Evolutionary conservation across 1,284 basidiomycete species (phyloP).

Genomic region (Baeospora myosura): DNA sequence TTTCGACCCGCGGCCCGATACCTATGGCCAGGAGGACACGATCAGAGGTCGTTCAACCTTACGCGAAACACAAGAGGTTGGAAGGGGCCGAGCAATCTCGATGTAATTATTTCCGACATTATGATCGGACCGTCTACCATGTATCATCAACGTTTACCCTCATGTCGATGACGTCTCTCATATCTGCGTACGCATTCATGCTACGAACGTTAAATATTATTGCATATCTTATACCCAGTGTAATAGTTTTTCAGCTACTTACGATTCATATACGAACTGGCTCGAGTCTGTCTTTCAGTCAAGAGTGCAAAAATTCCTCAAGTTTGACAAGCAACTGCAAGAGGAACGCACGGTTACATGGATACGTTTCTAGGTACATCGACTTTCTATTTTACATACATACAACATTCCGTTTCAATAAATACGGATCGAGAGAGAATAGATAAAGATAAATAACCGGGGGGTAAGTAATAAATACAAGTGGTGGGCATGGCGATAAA

Average conservation of each 20-base stretch:
- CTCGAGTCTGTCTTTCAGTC: background rate
- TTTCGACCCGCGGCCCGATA: conserved; percentile 50
- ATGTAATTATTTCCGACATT: conserved; percentile 38
- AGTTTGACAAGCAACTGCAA: background rate
- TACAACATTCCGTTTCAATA: too few species aligned
- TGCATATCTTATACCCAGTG: background rate
- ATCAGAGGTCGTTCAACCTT: conserved; percentile 55
- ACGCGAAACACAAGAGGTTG: conserved; percentile 49
- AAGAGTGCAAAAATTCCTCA: too few species aligned
- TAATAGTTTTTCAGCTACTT: background rate
- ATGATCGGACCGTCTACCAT: background rate
- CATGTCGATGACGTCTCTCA: conserved; percentile 3
- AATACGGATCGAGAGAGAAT: too few species aligned
- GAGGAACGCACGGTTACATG: background rate
- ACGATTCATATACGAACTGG: background rate
- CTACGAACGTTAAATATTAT: background rate
- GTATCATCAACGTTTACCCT: conserved; percentile 1
- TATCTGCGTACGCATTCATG: background rate
- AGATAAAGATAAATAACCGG: too few species aligned
- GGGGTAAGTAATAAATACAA: too few species aligned
- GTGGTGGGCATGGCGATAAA: too few species aligned
- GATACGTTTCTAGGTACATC: too few species aligned
- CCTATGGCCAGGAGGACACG: conserved; percentile 36
- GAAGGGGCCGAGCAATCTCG: conserved; percentile 70
- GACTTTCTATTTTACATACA: too few species aligned